These are phyloP conservation scores for Violaceomyces palustris DNA, from an alignment of 1,284 basidiomycete genomes.

Conservation along the genomic window DNA sequence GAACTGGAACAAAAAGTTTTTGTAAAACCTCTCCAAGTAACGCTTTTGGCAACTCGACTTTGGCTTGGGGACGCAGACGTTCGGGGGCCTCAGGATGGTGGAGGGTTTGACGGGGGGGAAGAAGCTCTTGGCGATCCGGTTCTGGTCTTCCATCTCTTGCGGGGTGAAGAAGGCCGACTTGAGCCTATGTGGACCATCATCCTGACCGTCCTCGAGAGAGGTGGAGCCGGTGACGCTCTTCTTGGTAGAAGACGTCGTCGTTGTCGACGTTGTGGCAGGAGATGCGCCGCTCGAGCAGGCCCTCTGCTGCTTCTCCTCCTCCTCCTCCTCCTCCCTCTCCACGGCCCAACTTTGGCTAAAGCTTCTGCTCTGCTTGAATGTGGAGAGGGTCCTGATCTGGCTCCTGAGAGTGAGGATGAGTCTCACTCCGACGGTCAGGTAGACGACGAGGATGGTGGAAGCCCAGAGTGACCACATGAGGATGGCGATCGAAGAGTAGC, in stretches of 20 bases:
- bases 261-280: too few species aligned
- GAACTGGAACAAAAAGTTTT: conserved; percentile 15
- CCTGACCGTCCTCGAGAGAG: too few species aligned
- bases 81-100: conserved; percentile 6
- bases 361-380: conserved; percentile 8
- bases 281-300: too few species aligned
- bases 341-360: too few species aligned
- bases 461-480: conserved; percentile 14
- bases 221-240: too few species aligned
- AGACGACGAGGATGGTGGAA: conserved; percentile 5
- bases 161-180: conserved; percentile 11
- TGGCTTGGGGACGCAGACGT: neutral
- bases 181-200: too few species aligned
- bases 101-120: conserved; percentile 16
- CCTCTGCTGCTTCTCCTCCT: too few species aligned
- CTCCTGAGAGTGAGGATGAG: conserved; percentile 6
- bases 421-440: conserved; percentile 7
- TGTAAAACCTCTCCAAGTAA: conserved; percentile 17
- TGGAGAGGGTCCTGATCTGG: conserved; percentile 11
- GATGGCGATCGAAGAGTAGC: conserved; percentile 14
- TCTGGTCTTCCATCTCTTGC: conserved; percentile 10
- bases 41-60: conserved; percentile 10
- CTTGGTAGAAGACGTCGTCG: too few species aligned
- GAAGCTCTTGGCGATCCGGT: conserved; percentile 11
- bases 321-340: too few species aligned